phyloP scores from a whole-genome alignment of 1,139 yeast genomes.

The Diutina siamensis region DNA sequence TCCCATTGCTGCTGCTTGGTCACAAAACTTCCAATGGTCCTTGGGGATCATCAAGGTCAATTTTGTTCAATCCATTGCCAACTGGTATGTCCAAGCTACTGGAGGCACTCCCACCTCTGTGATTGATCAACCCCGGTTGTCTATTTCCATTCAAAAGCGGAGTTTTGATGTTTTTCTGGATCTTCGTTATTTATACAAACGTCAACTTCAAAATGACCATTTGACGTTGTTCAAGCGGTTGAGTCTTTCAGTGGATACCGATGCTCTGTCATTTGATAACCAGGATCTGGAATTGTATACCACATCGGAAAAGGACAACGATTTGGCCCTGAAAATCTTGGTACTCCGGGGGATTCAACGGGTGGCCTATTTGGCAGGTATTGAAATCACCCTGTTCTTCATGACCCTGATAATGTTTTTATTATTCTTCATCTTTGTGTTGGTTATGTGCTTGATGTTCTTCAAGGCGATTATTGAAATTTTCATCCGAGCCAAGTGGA shows the following conservation, averaged over 20 bases:
- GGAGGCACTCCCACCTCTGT: slow-evolving; percentile 81
- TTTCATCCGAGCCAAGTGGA: slow-evolving; percentile 44
- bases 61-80: slow-evolving; percentile 80
- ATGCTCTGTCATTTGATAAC: not conserved
- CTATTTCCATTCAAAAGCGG: slow-evolving; percentile 70
- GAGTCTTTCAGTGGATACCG: slow-evolving; percentile 21
- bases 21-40: slow-evolving; percentile 95
- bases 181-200: not conserved
- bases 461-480: slow-evolving; percentile 72
- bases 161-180: slow-evolving; percentile 7
- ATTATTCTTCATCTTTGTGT: slow-evolving; percentile 63
- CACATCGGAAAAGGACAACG: slow-evolving; percentile 49
- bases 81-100: slow-evolving; percentile 95
- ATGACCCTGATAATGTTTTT: slow-evolving; percentile 81
- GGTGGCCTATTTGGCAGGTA: slow-evolving; percentile 73
- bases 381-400: slow-evolving; percentile 78
- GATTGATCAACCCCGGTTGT: slow-evolving; percentile 36
- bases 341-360: slow-evolving; percentile 87
- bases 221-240: slow-evolving; percentile 19
- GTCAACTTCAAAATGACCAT: not conserved
- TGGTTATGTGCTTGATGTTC: slow-evolving; percentile 51
- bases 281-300: slow-evolving; percentile 42
- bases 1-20: slow-evolving; percentile 98
- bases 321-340: slow-evolving; percentile 49
- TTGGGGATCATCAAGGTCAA: slow-evolving; percentile 72